Conservation (phyloP, 768 basidiomycete genomes). For the Fibroporia radiculosa region DNA sequence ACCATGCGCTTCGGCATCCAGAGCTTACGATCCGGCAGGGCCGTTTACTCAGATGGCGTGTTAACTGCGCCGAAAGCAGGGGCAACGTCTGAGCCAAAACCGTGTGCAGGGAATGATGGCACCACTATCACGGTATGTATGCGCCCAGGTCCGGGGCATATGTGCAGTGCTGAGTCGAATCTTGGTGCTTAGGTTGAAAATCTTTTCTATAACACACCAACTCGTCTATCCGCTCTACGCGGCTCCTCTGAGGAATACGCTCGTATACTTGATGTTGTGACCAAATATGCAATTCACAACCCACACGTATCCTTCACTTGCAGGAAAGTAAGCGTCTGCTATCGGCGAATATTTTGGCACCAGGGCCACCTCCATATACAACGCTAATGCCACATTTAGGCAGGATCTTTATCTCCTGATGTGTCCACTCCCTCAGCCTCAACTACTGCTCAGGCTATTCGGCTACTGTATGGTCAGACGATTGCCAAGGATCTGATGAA, state of each 20-base stretch:
- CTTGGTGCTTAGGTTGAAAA: conserved; percentile 72
- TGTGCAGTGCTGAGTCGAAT: neutral
- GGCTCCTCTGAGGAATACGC: conserved; percentile 87
- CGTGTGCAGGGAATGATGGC: conserved; percentile 92
- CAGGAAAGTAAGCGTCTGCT: conserved; percentile 60
- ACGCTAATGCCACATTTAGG: conserved; percentile 32
- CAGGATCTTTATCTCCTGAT: conserved; percentile 67
- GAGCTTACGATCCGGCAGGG: conserved; percentile 37
- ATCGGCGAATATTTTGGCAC: neutral
- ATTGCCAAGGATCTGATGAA: conserved; percentile 71
- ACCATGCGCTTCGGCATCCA: neutral
- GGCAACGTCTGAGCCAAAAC: conserved; percentile 68
- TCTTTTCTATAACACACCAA: conserved; percentile 89
- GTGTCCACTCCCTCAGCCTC: conserved; percentile 72
- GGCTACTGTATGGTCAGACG: conserved; percentile 71
- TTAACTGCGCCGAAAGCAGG: conserved; percentile 68
- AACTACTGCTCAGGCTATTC: conserved; percentile 60
- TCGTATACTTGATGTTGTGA: conserved; percentile 85
- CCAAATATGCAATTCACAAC: conserved; percentile 93
- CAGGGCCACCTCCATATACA: neutral
- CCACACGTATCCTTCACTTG: conserved; percentile 81
- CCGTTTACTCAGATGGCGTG: conserved; percentile 71
- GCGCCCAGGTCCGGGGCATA: neutral
- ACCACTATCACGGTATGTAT: conserved; percentile 72
- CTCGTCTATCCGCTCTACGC: conserved; percentile 77